Percentiles rank a stretch among this genome's conserved stretches.
Evolutionary conservation across 805 yeast genomes (phyloP).

Genomic region (Sugiyamaella valdiviana): DNA sequence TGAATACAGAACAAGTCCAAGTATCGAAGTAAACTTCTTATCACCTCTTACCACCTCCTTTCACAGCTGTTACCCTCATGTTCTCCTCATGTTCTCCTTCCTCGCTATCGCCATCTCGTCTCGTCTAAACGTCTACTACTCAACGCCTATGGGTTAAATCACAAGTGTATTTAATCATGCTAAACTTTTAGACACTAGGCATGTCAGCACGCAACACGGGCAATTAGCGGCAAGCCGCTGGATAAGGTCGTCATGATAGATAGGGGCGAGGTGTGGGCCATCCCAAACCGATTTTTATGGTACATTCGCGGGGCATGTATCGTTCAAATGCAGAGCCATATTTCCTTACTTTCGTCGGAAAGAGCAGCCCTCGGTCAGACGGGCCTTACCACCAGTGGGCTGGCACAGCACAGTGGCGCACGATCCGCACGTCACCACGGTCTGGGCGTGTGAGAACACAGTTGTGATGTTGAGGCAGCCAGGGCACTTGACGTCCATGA

Average conservation of each 20-base stretch:
- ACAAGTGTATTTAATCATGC: neutral
- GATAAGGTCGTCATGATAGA: neutral
- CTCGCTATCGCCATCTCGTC: too few relatives aligned
- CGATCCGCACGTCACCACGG: slow-evolving; percentile 98
- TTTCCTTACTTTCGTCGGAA: slow-evolving; percentile 95
- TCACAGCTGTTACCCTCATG: too few relatives aligned
- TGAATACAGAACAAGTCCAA: too few relatives aligned
- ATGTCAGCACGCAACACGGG: neutral
- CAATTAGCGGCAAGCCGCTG: neutral
- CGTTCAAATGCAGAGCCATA: neutral
- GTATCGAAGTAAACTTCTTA: too few relatives aligned
- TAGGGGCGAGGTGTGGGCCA: neutral
- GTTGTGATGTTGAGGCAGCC: slow-evolving; percentile 99
- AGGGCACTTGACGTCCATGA: slow-evolving; percentile 99
- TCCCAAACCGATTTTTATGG: neutral
- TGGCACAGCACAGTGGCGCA: slow-evolving; percentile 97
- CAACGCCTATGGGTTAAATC: too few relatives aligned
- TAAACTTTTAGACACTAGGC: neutral
- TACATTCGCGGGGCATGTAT: neutral
- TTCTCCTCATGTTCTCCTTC: too few relatives aligned
- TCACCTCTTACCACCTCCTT: too few relatives aligned
- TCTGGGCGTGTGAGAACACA: slow-evolving; percentile 99
- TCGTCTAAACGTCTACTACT: too few relatives aligned
- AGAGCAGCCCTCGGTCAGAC: slow-evolving; percentile 98
- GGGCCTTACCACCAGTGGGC: slow-evolving; percentile 99